A percentile compares a stretch with the other conserved stretches of the same genome.
Evolutionary conservation across 1,284 basidiomycete species (phyloP).

Genomic region (Leccinum variabile): DNA sequence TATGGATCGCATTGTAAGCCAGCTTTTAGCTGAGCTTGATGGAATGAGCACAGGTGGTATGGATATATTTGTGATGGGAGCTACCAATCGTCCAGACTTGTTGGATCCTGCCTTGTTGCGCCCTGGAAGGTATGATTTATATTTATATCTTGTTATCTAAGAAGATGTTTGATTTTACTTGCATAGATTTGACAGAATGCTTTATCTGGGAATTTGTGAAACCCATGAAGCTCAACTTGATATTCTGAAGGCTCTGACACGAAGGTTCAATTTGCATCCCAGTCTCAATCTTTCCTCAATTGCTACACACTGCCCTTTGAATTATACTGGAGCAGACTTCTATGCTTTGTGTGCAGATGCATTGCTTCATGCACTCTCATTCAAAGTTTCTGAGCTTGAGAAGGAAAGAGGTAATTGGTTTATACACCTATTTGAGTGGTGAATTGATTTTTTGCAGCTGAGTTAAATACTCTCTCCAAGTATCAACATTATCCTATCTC

Average conservation of each 20-base stretch:
- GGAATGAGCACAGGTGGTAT: conserved; percentile 73
- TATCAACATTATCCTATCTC: conserved; percentile 74
- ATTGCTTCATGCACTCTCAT: conserved; percentile 92
- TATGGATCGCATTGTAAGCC: conserved; percentile 97
- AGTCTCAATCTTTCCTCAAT: conserved; percentile 66
- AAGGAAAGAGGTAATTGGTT: conserved; percentile 54
- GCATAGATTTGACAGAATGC: conserved; percentile 90
- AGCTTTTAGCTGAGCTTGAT: conserved; percentile 93
- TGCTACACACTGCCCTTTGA: conserved; percentile 83
- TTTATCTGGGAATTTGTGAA: conserved; percentile 93
- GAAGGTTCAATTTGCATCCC: conserved; percentile 87
- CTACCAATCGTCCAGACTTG: conserved; percentile 95
- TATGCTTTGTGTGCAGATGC: conserved; percentile 98
- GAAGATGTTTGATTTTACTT: not conserved
- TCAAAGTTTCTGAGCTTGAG: conserved; percentile 83
- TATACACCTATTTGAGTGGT: not conserved
- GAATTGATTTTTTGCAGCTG: conserved; percentile 36
- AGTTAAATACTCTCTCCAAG: conserved; percentile 47
- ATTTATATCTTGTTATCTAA: not conserved
- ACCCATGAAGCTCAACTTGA: conserved; percentile 86
- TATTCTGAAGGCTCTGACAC: conserved; percentile 88
- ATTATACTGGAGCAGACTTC: conserved; percentile 96
- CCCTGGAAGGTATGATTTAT: conserved; percentile 72
- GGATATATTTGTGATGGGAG: conserved; percentile 95
- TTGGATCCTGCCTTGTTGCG: conserved; percentile 91